These are phyloP conservation scores for Metarhizium guizhouense DNA, from an alignment of 2,329 filamentous ascomycete genomes.

Conservation along the genomic window DNA sequence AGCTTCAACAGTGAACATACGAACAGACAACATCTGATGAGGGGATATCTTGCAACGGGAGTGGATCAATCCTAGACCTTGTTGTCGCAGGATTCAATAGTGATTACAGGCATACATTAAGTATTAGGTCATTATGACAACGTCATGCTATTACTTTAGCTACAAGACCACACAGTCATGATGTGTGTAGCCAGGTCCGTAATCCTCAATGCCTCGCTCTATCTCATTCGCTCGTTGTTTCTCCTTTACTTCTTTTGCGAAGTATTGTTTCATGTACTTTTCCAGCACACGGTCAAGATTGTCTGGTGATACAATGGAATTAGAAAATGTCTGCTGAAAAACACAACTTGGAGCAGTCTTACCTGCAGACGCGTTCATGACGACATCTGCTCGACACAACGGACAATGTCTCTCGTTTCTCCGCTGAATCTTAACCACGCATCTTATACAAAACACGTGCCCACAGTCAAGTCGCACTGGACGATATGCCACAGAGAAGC, in stretches of 20 bases:
- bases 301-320: constrained; percentile 29
- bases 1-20: background rate
- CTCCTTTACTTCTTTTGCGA: constrained; percentile 59
- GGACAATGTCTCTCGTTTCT: constrained; percentile 62
- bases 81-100: background rate
- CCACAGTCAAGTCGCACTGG: constrained; percentile 68
- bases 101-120: background rate
- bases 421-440: constrained; percentile 71
- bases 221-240: constrained; percentile 65
- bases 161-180: constrained; percentile 54
- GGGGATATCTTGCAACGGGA: background rate
- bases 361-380: constrained; percentile 61
- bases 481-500: constrained; percentile 69
- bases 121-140: background rate
- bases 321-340: background rate
- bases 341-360: constrained; percentile 19
- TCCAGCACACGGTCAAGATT: constrained; percentile 62
- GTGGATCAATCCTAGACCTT: background rate
- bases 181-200: constrained; percentile 55
- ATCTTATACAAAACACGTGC: constrained; percentile 78
- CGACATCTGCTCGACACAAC: constrained; percentile 62
- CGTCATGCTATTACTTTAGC: constrained; percentile 3
- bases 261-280: constrained; percentile 65
- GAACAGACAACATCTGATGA: background rate
- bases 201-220: constrained; percentile 64